These are phyloP conservation scores for Huntiella abstrusa DNA, from an alignment of 2,329 filamentous ascomycete genomes.

Conservation along the genomic window DNA sequence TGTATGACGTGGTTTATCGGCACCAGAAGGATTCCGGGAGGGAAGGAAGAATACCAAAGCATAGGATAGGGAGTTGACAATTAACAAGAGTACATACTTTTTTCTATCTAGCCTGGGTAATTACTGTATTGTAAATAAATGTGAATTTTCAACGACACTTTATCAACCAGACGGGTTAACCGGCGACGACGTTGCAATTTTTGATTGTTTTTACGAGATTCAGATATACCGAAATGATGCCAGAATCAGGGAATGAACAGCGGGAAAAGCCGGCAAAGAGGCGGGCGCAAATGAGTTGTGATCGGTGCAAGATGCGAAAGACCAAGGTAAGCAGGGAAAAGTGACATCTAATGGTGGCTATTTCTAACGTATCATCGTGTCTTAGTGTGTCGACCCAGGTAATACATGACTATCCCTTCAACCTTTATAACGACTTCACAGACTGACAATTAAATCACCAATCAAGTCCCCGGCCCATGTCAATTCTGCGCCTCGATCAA, in stretches of 20 bases:
- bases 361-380: background rate
- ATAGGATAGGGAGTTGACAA: too few species aligned
- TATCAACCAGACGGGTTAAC: too few species aligned
- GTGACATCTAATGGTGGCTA: constrained; percentile 12
- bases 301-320: constrained; percentile 17
- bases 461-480: constrained; percentile 15
- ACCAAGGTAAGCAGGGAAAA: constrained; percentile 14
- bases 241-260: background rate
- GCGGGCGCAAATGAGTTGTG: constrained; percentile 17
- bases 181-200: too few species aligned
- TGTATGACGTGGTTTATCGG: too few species aligned
- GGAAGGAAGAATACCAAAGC: too few species aligned
- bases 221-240: background rate
- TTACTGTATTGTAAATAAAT: too few species aligned
- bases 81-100: too few species aligned
- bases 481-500: constrained; percentile 16
- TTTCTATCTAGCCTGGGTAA: too few species aligned
- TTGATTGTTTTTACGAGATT: background rate
- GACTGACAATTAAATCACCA: background rate
- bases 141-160: too few species aligned
- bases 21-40: too few species aligned
- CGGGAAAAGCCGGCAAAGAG: constrained; percentile 12
- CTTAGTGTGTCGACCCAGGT: constrained; percentile 11
- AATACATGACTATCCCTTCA: background rate
- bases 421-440: too few species aligned